These are phyloP conservation scores for Xylariales sp. DNA, from an alignment of 2,329 filamentous ascomycete species.

Conservation along the genomic window DNA sequence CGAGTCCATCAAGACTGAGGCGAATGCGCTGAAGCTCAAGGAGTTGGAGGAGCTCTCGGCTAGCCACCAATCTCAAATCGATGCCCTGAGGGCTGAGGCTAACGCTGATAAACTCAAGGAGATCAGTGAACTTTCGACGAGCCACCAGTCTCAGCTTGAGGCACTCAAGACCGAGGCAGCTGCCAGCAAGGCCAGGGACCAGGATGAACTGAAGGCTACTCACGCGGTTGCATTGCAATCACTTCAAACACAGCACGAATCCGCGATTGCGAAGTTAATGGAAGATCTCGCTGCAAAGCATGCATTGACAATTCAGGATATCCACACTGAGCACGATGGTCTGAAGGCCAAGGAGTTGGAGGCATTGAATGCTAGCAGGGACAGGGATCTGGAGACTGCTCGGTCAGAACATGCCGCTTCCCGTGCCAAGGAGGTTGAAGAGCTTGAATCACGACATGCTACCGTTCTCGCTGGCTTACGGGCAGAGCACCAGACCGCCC, in stretches of 20 bases:
- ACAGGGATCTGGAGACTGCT: constrained; percentile 12
- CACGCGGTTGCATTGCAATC: constrained; percentile 11
- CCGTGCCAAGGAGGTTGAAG: constrained; percentile 13
- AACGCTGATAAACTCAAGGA: constrained; percentile 14
- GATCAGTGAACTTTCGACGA: constrained; percentile 13
- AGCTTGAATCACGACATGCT: constrained; percentile 17
- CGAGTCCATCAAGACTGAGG: constrained; percentile 11
- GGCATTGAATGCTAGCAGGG: constrained; percentile 12
- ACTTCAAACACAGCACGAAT: constrained; percentile 12
- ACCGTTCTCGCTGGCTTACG: constrained; percentile 15
- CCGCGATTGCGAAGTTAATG: constrained; percentile 10
- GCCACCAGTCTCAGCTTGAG: constrained; percentile 11
- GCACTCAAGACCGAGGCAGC: constrained; percentile 6
- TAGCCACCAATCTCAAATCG: constrained; percentile 11
- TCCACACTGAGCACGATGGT: constrained; percentile 13
- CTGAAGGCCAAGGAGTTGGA: constrained; percentile 13
- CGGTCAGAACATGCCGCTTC: constrained; percentile 14
- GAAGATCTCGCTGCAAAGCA: constrained; percentile 11
- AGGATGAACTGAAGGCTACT: constrained; percentile 13
- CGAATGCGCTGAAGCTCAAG: constrained; percentile 9
- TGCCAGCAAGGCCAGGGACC: constrained; percentile 10
- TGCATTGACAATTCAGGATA: constrained; percentile 12
- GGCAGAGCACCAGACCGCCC: constrained; percentile 9
- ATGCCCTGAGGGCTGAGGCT: constrained; percentile 12
- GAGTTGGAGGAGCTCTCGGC: constrained; percentile 11